phyloP scores from a whole-genome alignment of 2,329 filamentous ascomycete genomes.

The Teratosphaeria viscida region DNA sequence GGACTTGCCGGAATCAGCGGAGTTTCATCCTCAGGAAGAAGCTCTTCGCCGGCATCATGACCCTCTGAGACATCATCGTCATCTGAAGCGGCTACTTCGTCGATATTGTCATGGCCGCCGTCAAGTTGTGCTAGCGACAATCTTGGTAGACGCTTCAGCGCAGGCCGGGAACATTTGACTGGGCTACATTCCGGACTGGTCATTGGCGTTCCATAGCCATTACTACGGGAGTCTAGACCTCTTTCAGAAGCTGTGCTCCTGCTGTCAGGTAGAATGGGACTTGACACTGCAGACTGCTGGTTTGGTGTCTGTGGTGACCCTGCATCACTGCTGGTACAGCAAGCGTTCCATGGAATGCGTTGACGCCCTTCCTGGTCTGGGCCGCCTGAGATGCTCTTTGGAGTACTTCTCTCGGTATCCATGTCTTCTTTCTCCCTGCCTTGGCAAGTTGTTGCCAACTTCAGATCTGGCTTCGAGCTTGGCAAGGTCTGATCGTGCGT shows the following conservation, averaged over 20 bases:
- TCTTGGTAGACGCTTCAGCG: background rate
- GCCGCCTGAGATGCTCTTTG: background rate
- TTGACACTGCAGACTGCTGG: background rate
- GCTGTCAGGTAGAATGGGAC: background rate
- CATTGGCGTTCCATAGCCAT: slow-evolving; percentile 9
- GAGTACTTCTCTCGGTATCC: background rate
- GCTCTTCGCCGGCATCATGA: background rate
- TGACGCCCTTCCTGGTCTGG: background rate
- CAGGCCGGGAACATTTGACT: background rate
- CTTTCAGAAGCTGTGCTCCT: background rate
- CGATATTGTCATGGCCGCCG: slow-evolving; percentile 1
- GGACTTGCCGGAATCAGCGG: slow-evolving; percentile 4
- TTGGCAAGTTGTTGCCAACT: background rate
- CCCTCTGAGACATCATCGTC: background rate
- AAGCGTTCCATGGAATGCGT: background rate
- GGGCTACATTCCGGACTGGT: slow-evolving; percentile 10
- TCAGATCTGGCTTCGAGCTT: background rate
- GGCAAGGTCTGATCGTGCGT: background rate
- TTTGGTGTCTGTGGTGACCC: background rate
- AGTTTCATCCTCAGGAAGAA: slow-evolving; percentile 1
- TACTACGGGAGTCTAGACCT: background rate
- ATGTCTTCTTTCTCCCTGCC: background rate
- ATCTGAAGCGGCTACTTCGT: background rate
- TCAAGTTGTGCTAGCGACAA: background rate
- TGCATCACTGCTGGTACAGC: background rate